These are phyloP conservation scores for Tulasnella sp. DNA, from an alignment of 768 basidiomycete species.

Conservation along the genomic window DNA sequence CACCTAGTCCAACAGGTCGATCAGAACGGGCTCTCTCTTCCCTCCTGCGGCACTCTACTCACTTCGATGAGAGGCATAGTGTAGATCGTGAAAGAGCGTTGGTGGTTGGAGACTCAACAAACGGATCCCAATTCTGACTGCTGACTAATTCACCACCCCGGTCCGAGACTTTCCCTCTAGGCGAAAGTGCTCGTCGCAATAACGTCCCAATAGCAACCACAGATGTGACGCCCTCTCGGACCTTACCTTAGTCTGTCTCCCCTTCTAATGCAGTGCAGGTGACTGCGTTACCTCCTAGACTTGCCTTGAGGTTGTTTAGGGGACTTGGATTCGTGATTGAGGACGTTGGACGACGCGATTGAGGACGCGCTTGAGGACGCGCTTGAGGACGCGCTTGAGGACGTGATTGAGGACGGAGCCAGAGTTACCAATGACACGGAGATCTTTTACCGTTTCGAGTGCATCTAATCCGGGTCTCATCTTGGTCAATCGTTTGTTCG, in stretches of 20 bases:
- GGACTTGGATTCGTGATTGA: neutral
- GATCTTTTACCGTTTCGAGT: neutral
- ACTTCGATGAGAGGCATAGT: slow-evolving; percentile 58
- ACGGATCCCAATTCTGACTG: neutral
- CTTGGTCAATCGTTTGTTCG: neutral
- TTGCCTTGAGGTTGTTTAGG: neutral
- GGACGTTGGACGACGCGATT: no score
- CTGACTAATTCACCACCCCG: neutral
- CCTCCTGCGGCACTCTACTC: slow-evolving; percentile 74
- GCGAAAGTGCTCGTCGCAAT: neutral
- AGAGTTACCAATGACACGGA: neutral
- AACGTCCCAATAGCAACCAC: neutral
- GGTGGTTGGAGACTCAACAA: neutral
- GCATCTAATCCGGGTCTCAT: neutral
- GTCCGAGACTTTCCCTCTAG: neutral
- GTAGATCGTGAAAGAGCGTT: neutral
- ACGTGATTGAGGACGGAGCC: neutral
- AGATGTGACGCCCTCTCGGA: neutral
- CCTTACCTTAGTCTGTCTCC: neutral
- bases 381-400: neutral
- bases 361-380: neutral
- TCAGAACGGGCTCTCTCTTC: slow-evolving; percentile 24
- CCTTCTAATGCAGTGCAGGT: neutral
- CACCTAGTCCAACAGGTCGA: no score
- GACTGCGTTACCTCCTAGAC: neutral